Conservation (phyloP, 2,329 filamentous ascomycete species). For the Hypoxylon sp. region DNA sequence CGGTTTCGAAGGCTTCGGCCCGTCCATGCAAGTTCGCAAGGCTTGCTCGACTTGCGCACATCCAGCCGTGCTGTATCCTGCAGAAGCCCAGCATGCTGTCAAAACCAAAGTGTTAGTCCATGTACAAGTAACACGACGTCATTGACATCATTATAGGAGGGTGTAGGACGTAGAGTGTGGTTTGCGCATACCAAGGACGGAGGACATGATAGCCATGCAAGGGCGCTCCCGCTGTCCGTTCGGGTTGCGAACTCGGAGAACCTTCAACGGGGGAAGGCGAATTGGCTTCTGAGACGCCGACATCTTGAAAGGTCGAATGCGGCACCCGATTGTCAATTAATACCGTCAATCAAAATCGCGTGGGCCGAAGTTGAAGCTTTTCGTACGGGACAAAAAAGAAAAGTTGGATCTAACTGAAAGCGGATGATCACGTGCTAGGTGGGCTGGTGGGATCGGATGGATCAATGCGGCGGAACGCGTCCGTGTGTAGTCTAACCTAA, state of each 20-base stretch:
- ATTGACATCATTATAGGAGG: not conserved
- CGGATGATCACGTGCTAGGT: slow-evolving; percentile 27
- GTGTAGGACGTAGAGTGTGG: slow-evolving; percentile 26
- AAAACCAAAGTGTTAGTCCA: slow-evolving; percentile 21
- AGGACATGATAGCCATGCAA: slow-evolving; percentile 70
- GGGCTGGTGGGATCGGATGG: not conserved
- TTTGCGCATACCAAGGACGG: slow-evolving; percentile 65
- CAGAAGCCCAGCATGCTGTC: slow-evolving; percentile 86
- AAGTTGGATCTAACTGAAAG: slow-evolving; percentile 17
- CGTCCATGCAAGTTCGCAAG: slow-evolving; percentile 83
- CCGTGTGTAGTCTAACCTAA: slow-evolving; percentile 6
- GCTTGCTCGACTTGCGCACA: slow-evolving; percentile 72
- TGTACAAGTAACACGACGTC: not conserved
- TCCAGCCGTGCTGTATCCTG: slow-evolving; percentile 75
- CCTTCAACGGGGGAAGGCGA: slow-evolving; percentile 70
- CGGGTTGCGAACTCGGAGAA: slow-evolving; percentile 68
- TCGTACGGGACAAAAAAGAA: slow-evolving; percentile 4
- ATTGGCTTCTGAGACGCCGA: slow-evolving; percentile 65
- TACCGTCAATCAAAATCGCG: slow-evolving; percentile 27
- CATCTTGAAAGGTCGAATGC: slow-evolving; percentile 55
- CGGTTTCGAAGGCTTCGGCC: slow-evolving; percentile 66
- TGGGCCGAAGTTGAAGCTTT: slow-evolving; percentile 35
- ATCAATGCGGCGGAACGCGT: slow-evolving; percentile 5
- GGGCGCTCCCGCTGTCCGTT: slow-evolving; percentile 66
- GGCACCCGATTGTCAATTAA: slow-evolving; percentile 11